phyloP scores from a whole-genome alignment of 2,329 filamentous ascomycete genomes.

The Ophiocordyceps camponoti-floridani region DNA sequence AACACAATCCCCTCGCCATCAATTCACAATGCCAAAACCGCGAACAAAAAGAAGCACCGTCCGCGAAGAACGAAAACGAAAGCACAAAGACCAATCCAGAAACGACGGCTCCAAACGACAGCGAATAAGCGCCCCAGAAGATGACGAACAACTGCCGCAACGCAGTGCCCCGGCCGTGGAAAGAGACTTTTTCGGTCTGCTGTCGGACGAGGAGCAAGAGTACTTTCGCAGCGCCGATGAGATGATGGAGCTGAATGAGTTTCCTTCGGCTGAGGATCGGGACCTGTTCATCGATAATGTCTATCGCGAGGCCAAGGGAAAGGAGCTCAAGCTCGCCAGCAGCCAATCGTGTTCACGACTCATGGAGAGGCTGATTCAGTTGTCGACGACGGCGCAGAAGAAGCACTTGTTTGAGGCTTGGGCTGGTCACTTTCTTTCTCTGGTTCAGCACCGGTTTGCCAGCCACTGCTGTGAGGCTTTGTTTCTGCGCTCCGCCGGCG shows the following conservation, averaged over 20 bases:
- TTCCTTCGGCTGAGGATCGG: slow-evolving; percentile 57
- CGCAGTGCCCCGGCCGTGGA: no score
- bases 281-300: slow-evolving; percentile 61
- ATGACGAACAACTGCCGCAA: slow-evolving; percentile 21
- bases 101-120: slow-evolving; percentile 9
- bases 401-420: slow-evolving; percentile 79
- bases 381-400: slow-evolving; percentile 64
- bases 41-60: slow-evolving; percentile 21
- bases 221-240: slow-evolving; percentile 87
- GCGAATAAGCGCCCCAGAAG: slow-evolving; percentile 6
- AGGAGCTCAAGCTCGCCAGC: slow-evolving; percentile 89
- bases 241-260: slow-evolving; percentile 78
- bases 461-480: slow-evolving; percentile 94
- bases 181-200: slow-evolving; percentile 71
- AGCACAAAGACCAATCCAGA: slow-evolving; percentile 12
- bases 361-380: slow-evolving; percentile 76
- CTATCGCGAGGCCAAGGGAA: slow-evolving; percentile 70
- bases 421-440: slow-evolving; percentile 66
- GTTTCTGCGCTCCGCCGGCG: slow-evolving; percentile 65
- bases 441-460: slow-evolving; percentile 90
- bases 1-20: no score
- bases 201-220: slow-evolving; percentile 84
- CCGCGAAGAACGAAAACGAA: slow-evolving; percentile 23
- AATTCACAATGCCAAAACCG: slow-evolving; percentile 22
- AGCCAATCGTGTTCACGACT: slow-evolving; percentile 89